Base-by-base conservation (phyloP, 208 protist species). In the Acanthamoeba lenticulata region DNA sequence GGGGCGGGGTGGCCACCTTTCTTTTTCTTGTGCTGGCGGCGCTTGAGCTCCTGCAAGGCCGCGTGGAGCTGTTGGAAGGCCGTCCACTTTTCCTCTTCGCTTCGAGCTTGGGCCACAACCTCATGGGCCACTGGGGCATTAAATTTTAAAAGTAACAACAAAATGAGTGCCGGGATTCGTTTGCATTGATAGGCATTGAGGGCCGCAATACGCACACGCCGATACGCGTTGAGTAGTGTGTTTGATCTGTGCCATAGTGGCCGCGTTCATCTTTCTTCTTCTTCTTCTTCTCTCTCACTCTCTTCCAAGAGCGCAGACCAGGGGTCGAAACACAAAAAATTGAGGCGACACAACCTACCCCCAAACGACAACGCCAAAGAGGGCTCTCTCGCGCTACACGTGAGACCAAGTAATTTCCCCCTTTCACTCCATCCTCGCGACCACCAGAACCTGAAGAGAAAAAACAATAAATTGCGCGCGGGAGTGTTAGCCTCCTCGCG, bases 41-140 rank as follows among this genome's bases (percentile, higher is more conserved):
- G 52, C 55, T 77, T 69, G 15, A 93, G 88, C 9, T 93, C 88
- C 27, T 93, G 60, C 21, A 93, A 17, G 57, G 88, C 55, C 29
- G 60, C 42, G 65, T 62, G 45, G 17, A 93, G 88, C 32, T 79
- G 62, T 17, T 55, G 13, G 44, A 93, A 93, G n/a, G n/a, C 15
- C 27, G 42, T 79, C 88, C 88, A 93, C 52, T 42, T 69, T n/a
- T 93, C 88, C 27, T 93, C 88, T 24, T 93, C 88, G 9, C 27
- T 57, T 13, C 45, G 36, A 34, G 88, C 88, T 38, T 49, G 40
- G 24, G 5, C 40, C 0, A 92, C 38, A 21, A 93, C 88, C 21
- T 93, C 88, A n/a, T 79, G 52, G 4, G 88, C 88, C 57, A 93
- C 88, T 93, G 81, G 7, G 9, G 42, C 19, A 24, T 49, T 9